Percentiles rank a stretch among this genome's conserved stretches.
phyloP scores from a whole-genome alignment of 2,329 filamentous ascomycete species.

The Orbilia brochopaga region DNA sequence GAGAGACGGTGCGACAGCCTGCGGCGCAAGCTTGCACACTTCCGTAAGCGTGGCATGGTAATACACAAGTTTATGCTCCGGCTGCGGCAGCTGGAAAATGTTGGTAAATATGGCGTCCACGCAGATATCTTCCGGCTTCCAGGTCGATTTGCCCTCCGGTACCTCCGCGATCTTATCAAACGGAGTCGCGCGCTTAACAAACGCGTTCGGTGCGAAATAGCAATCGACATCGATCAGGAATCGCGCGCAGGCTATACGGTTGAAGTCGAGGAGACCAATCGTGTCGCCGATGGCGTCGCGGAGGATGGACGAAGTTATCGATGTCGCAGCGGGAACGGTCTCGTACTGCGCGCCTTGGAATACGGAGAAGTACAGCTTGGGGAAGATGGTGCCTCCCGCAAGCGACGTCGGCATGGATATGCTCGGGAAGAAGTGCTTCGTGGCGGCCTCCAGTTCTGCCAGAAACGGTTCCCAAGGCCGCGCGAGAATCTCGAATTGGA shows the following conservation, averaged over 20 bases:
- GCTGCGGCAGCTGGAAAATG: conserved; percentile 80
- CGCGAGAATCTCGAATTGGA: conserved; percentile 60
- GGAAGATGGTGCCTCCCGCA: conserved; percentile 74
- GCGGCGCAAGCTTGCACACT: conserved; percentile 91
- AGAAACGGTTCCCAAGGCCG: conserved; percentile 70
- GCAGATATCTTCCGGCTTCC: conserved; percentile 96
- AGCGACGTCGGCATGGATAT: conserved; percentile 69
- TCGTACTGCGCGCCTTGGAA: conserved; percentile 73
- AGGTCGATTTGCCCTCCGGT: conserved; percentile 72
- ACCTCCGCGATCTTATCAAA: conserved; percentile 82
- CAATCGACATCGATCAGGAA: conserved; percentile 93
- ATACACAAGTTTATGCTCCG: conserved; percentile 94
- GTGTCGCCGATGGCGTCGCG: conserved; percentile 88
- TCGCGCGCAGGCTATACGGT: conserved; percentile 82
- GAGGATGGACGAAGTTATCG: conserved; percentile 80
- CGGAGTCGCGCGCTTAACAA: conserved; percentile 88
- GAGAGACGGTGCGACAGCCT: conserved; percentile 91
- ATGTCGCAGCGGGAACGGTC: conserved; percentile 78
- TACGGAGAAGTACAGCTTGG: conserved; percentile 91
- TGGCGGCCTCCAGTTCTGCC: conserved; percentile 67
- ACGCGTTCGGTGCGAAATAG: conserved; percentile 87
- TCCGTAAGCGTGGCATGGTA: conserved; percentile 96
- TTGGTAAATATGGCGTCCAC: conserved; percentile 99
- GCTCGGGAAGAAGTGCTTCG: conserved; percentile 77
- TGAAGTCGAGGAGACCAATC: conserved; percentile 92